These are phyloP conservation scores for Claviceps paspali DNA, from an alignment of 2,329 filamentous ascomycete species.

Conservation along the genomic window DNA sequence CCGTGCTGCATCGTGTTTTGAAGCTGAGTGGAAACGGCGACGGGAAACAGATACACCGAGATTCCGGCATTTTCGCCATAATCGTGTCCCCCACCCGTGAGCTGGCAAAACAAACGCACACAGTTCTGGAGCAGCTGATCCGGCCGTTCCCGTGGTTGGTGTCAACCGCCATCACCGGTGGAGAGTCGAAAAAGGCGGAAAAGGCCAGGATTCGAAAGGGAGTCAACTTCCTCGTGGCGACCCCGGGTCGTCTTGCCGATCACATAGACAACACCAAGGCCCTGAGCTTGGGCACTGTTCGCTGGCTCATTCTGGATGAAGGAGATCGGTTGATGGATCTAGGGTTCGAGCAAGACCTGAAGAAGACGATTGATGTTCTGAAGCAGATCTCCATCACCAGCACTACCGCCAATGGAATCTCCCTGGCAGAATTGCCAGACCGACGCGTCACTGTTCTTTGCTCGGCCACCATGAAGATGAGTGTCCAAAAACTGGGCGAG, in stretches of 20 bases:
- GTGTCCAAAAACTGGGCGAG: constrained; percentile 82
- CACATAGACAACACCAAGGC: constrained; percentile 87
- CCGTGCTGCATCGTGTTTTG: constrained; percentile 79
- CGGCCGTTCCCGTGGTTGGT: constrained; percentile 91
- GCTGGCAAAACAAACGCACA: constrained; percentile 82
- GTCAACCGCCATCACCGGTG: constrained; percentile 64
- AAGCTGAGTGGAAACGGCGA: constrained; percentile 47
- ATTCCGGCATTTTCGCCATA: constrained; percentile 85
- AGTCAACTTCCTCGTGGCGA: constrained; percentile 89
- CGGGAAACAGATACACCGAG: constrained; percentile 51
- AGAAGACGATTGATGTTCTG: constrained; percentile 69
- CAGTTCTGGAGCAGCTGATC: constrained; percentile 70
- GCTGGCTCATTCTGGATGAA: constrained; percentile 91
- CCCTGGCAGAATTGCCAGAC: constrained; percentile 51
- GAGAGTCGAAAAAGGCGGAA: constrained; percentile 61
- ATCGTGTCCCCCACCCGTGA: constrained; percentile 90
- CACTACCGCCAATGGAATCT: constrained; percentile 41
- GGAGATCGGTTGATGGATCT: constrained; percentile 97
- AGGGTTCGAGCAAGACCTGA: constrained; percentile 88
- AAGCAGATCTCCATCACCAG: constrained; percentile 46
- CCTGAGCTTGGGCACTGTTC: constrained; percentile 71
- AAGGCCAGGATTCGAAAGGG: constrained; percentile 91
- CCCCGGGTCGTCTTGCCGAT: constrained; percentile 78
- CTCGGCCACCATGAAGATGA: constrained; percentile 96
- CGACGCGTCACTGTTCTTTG: constrained; percentile 79